Evolutionary conservation across 2,329 filamentous ascomycete genomes (phyloP).

Genomic region (Coniochaeta sp.): DNA sequence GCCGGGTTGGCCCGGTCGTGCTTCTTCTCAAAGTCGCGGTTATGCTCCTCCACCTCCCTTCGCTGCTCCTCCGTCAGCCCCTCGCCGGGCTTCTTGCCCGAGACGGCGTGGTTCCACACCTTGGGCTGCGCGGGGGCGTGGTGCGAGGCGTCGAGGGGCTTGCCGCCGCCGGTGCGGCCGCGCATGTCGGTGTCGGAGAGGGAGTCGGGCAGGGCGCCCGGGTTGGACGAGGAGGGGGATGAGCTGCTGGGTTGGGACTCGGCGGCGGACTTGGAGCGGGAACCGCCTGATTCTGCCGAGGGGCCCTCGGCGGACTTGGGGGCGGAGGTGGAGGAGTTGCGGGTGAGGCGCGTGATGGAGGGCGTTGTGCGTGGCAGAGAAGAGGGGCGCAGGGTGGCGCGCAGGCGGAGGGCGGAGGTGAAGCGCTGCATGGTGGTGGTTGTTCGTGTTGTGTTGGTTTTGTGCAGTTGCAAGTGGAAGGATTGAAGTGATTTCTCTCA

Average conservation of each 20-base stretch:
- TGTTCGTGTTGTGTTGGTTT: neutral
- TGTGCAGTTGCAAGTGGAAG: too few relatives aligned
- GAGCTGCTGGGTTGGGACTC: conserved; percentile 15
- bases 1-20: conserved; percentile 38
- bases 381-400: neutral
- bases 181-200: conserved; percentile 21
- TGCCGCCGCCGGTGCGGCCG: conserved; percentile 31
- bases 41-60: conserved; percentile 52
- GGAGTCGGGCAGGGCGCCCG: conserved; percentile 16
- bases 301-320: conserved; percentile 6
- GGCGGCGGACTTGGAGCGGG: conserved; percentile 28
- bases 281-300: conserved; percentile 19
- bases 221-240: conserved; percentile 3
- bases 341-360: neutral
- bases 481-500: too few relatives aligned
- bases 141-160: conserved; percentile 22
- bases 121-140: conserved; percentile 38
- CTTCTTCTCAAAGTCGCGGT: conserved; percentile 46
- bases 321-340: neutral
- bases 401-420: neutral
- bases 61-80: conserved; percentile 40
- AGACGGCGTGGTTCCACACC: conserved; percentile 39
- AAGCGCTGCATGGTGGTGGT: neutral
- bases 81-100: conserved; percentile 17
- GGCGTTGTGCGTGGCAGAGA: neutral